Base-by-base conservation (phyloP, 176 grass and related monocot species). In the Aegilops longissima region DNA sequence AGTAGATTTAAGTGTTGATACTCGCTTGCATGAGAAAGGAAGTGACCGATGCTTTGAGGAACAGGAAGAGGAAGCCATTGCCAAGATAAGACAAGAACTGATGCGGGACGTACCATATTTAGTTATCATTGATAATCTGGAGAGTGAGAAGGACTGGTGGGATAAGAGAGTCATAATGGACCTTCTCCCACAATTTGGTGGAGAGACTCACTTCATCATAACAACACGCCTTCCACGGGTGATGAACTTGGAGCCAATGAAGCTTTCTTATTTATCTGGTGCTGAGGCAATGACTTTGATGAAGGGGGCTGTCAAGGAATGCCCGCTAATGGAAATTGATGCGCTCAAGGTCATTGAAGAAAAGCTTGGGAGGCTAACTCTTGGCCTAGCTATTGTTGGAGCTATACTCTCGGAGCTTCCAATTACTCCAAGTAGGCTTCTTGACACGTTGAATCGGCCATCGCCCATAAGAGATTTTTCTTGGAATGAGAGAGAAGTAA, bases 141-240 rank as follows among this genome's bases (percentile, higher is more conserved):
- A 98, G 75, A 98, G 77, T 44, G 97, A 98, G 76, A 96, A 95
- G 56, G 97, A 98, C 83, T 98, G 97, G 97, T 98, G 97, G 97
- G 94, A 96, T 81, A 89, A 84, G 78, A 92, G 84, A 70, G 82
- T 91, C 66, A 84, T 96, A 83, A 90, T 85, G 49, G 97, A 98
- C 84, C 81, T 98, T 51, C 83, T 98, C 33, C 97, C 97, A 77
- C 90, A 92, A 58, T 90, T 98, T 79, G 90, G 94, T 78, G 92
- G 93, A 45, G 92, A 98, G 83, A 96, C 97, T 65, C 97, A 98
- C 73, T 88, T 98, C 63, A 94, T 98, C 85, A 93, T 98, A 84
- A 94, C 97, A 39, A 98, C 97, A 76, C 87, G 89, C 38, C 88
- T 94, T 91, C 29, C 93, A 52, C 88, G 76, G 21, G 85, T 96